These are phyloP conservation scores for Heliamphora pulchella DNA, from an alignment of 179 eudicot genomes.

Conservation along the genomic window DNA sequence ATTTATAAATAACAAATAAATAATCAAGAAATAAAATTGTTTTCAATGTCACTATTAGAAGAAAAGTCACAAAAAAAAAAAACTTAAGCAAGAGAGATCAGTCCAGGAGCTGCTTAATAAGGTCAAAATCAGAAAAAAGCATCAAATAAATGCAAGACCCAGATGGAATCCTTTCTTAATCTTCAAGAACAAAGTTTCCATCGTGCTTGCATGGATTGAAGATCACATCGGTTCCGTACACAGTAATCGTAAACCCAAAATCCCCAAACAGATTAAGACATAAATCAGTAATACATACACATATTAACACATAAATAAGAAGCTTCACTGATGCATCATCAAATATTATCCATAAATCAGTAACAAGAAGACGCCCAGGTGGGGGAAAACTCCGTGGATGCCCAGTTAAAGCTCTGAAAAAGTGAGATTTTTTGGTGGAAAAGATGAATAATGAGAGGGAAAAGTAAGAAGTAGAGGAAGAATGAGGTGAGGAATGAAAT, in stretches of 20 bases:
- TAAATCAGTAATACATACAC: too few relatives aligned
- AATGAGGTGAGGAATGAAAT: not conserved
- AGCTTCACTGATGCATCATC: not conserved
- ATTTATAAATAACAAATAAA: not conserved
- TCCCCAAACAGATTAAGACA: not conserved
- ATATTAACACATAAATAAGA: too few relatives aligned
- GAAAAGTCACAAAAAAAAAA: not conserved
- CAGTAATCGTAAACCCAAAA: not conserved
- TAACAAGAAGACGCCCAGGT: not conserved
- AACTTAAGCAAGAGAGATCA: not conserved
- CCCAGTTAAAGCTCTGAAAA: not conserved
- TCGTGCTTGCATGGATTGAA: constrained; percentile 3
- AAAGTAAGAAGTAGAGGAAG: not conserved
- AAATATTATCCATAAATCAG: not conserved
- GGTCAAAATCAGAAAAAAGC: not conserved
- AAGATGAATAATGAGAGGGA: not conserved
- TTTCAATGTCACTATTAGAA: not conserved
- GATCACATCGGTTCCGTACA: not conserved
- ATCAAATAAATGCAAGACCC: not conserved
- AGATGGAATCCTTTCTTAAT: not conserved
- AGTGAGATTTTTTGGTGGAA: not conserved
- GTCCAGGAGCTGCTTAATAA: not conserved
- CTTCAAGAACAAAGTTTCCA: not conserved
- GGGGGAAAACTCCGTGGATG: constrained; percentile 7
- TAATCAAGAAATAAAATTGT: not conserved